phyloP scores from a whole-genome alignment of 352 stramenopile genomes.

The Phytophthora megakarya region DNA sequence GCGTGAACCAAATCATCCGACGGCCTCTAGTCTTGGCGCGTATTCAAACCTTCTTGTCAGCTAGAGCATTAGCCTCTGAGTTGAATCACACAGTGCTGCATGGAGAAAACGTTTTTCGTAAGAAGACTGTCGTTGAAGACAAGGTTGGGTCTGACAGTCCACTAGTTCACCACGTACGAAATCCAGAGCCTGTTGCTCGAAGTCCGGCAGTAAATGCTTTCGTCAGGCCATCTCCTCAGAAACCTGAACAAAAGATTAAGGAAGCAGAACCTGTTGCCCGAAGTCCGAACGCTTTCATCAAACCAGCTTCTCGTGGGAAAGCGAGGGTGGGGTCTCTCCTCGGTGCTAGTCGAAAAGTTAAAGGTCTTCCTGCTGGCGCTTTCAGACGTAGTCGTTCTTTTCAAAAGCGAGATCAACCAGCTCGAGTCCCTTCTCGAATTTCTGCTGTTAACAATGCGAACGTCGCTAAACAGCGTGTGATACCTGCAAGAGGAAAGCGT shows the following conservation, averaged over 20 bases:
- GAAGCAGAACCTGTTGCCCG: too few species aligned
- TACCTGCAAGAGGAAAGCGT: constrained; percentile 7
- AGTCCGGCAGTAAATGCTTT: not conserved
- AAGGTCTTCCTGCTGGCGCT: constrained; percentile 10
- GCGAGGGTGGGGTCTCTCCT: constrained; percentile 21
- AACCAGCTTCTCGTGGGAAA: constrained; percentile 3
- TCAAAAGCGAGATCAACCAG: constrained; percentile 17
- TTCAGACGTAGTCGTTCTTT: constrained; percentile 17
- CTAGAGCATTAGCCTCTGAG: constrained; percentile 55
- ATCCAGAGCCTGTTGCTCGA: constrained; percentile 7
- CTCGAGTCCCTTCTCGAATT: constrained; percentile 15
- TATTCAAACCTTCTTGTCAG: constrained; percentile 69
- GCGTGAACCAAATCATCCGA: constrained; percentile 66
- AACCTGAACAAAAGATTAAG: constrained; percentile 1
- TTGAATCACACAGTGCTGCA: constrained; percentile 77
- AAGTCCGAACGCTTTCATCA: too few species aligned
- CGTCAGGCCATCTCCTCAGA: constrained; percentile 8
- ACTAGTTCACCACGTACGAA: constrained; percentile 15
- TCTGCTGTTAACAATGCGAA: constrained; percentile 7
- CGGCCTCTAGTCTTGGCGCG: constrained; percentile 59
- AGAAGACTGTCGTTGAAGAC: constrained; percentile 22
- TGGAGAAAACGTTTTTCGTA: constrained; percentile 69
- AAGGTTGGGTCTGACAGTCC: not conserved
- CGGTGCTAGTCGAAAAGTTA: constrained; percentile 25
- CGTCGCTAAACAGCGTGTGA: constrained; percentile 14